Evolutionary conservation across 2,329 filamentous ascomycete genomes (phyloP).

Genomic region (Aspergillus sp.): DNA sequence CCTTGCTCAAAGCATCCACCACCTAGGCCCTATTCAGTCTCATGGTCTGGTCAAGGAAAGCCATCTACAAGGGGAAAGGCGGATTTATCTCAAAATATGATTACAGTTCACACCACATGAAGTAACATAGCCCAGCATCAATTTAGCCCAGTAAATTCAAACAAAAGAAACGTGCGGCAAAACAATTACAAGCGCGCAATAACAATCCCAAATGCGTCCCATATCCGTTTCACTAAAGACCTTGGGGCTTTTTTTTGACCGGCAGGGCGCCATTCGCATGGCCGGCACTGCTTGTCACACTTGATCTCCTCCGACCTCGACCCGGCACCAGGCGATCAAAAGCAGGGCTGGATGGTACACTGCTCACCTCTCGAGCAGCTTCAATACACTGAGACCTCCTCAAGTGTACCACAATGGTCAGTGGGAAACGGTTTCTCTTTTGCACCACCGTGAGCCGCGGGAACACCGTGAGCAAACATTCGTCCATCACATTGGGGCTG

Average conservation of each 20-base stretch:
- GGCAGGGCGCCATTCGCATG: neutral
- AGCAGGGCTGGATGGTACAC: neutral
- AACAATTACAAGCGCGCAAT: no score
- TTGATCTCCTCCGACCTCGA: neutral
- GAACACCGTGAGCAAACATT: slow-evolving; percentile 1
- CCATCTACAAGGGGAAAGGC: no score
- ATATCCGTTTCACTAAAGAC: neutral
- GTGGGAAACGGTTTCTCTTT: neutral
- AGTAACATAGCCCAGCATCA: no score
- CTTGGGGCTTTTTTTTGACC: neutral
- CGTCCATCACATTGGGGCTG: neutral
- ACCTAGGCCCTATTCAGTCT: no score
- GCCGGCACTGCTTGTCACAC: neutral
- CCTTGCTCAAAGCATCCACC: no score
- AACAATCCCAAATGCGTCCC: neutral
- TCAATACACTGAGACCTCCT: neutral
- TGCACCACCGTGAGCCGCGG: neutral
- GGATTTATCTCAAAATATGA: no score
- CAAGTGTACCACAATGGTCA: neutral
- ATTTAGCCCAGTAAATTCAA: no score
- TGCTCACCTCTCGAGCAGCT: neutral
- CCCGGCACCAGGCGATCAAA: neutral
- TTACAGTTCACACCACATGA: no score
- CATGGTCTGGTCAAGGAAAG: no score
- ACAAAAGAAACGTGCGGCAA: no score